Percentiles rank a stretch among this genome's conserved stretches.
phyloP scores from a whole-genome alignment of 495 filamentous ascomycete genomes.

The Annulohypoxylon bovei region DNA sequence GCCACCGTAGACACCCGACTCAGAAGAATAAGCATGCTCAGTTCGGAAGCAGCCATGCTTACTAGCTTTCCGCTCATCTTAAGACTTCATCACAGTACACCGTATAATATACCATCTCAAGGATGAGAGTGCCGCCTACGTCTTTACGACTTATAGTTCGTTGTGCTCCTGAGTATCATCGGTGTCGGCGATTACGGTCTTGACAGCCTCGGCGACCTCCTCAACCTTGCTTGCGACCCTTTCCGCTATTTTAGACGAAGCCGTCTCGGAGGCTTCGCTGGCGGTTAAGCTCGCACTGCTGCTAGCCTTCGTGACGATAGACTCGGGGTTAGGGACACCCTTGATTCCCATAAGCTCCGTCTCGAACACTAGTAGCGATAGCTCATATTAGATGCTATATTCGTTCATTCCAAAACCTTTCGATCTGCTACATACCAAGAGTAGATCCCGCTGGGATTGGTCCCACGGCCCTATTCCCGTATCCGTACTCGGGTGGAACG shows the following conservation, averaged over 20 bases:
- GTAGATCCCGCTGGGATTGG: slow-evolving; percentile 83
- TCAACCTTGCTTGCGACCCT: slow-evolving; percentile 55
- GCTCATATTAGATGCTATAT: slow-evolving; percentile 9
- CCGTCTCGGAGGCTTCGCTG: slow-evolving; percentile 49
- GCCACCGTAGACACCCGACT: background rate
- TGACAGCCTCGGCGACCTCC: slow-evolving; percentile 57
- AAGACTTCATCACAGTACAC: background rate
- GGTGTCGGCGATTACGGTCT: slow-evolving; percentile 57
- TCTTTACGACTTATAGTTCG: slow-evolving; percentile 56
- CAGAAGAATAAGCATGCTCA: background rate
- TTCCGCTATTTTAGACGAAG: slow-evolving; percentile 52
- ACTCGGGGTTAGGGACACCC: slow-evolving; percentile 71
- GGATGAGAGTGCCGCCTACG: background rate
- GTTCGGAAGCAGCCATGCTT: background rate
- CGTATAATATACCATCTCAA: background rate
- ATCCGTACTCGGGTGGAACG: slow-evolving; percentile 86
- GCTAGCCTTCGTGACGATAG: slow-evolving; percentile 56
- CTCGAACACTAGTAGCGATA: slow-evolving; percentile 74
- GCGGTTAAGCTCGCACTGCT: slow-evolving; percentile 33
- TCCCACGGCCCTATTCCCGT: slow-evolving; percentile 78
- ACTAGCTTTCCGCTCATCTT: background rate
- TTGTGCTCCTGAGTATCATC: slow-evolving; percentile 64
- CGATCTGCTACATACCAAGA: slow-evolving; percentile 61
- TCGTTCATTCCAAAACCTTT: background rate
- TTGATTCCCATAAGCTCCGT: slow-evolving; percentile 90